These are phyloP conservation scores for Trypanosoma boissoni DNA, from an alignment of 208 protist genomes.

Conservation along the genomic window DNA sequence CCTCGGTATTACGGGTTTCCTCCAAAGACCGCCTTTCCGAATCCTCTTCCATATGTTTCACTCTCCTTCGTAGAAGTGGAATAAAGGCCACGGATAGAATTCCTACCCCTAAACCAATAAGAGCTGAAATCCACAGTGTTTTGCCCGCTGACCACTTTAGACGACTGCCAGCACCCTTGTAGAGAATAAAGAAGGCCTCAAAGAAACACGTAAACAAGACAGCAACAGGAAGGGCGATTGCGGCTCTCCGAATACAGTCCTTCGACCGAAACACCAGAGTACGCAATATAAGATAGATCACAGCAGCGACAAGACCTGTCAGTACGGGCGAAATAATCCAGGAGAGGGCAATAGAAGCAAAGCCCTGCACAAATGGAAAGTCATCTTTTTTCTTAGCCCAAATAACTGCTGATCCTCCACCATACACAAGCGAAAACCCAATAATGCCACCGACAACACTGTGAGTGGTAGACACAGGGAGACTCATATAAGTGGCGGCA, in stretches of 20 bases:
- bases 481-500: slow-evolving; percentile 53
- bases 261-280: slow-evolving; percentile 47
- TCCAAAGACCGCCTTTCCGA: slow-evolving; percentile 26
- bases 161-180: slow-evolving; percentile 58
- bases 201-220: slow-evolving; percentile 72
- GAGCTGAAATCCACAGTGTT: slow-evolving; percentile 51
- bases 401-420: slow-evolving; percentile 44
- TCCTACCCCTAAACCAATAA: slow-evolving; percentile 44
- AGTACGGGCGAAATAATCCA: slow-evolving; percentile 83
- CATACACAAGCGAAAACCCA: slow-evolving; percentile 79
- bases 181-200: slow-evolving; percentile 78
- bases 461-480: slow-evolving; percentile 80
- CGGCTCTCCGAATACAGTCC: slow-evolving; percentile 52
- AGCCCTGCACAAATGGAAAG: slow-evolving; percentile 70
- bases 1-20: slow-evolving; percentile 8
- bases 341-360: slow-evolving; percentile 70
- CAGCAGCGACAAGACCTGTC: slow-evolving; percentile 49
- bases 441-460: slow-evolving; percentile 79
- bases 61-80: slow-evolving; percentile 46
- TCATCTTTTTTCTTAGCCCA: slow-evolving; percentile 53
- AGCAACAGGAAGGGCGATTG: slow-evolving; percentile 61
- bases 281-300: slow-evolving; percentile 53
- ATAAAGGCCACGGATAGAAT: slow-evolving; percentile 49
- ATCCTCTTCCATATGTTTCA: slow-evolving; percentile 29
- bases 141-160: slow-evolving; percentile 53